A percentile compares a stretch with the other conserved stretches of the same genome.
phyloP scores from a whole-genome alignment of 805 yeast genomes.

The Myxozyma monticola region DNA sequence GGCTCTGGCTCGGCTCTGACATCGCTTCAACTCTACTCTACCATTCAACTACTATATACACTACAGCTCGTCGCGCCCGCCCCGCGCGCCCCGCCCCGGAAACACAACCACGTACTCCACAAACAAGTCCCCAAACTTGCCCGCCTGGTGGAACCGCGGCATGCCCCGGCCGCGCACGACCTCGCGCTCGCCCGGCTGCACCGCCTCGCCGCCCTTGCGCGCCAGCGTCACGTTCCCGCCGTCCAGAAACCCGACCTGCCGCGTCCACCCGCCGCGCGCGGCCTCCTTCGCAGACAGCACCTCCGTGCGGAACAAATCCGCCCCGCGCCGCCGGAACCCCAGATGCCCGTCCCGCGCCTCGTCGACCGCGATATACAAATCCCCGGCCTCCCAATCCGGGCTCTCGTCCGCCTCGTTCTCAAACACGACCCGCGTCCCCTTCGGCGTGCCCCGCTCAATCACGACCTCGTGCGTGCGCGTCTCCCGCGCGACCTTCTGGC shows the following conservation, averaged over 20 bases:
- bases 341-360: slow-evolving; percentile 51
- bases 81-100: slow-evolving; percentile 30
- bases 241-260: slow-evolving; percentile 68
- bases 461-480: slow-evolving; percentile 59
- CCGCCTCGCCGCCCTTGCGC: slow-evolving; percentile 54
- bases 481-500: slow-evolving; percentile 61
- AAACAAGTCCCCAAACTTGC: slow-evolving; percentile 52
- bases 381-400: slow-evolving; percentile 84
- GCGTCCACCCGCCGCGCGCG: slow-evolving; percentile 73
- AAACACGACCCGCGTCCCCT: slow-evolving; percentile 58
- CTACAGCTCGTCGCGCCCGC: slow-evolving; percentile 8
- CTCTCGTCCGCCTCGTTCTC: slow-evolving; percentile 79
- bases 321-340: slow-evolving; percentile 84
- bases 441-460: slow-evolving; percentile 67
- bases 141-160: slow-evolving; percentile 61
- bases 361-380: slow-evolving; percentile 58
- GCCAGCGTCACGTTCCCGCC: slow-evolving; percentile 50
- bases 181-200: slow-evolving; percentile 71
- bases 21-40: background rate
- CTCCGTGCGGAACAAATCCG: slow-evolving; percentile 77
- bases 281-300: slow-evolving; percentile 73
- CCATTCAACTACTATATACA: too few relatives aligned
- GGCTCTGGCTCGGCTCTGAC: too few relatives aligned
- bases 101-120: slow-evolving; percentile 45
- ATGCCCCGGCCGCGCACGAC: slow-evolving; percentile 74